Evolutionary conservation across 1,139 yeast genomes (phyloP), one percentile per base, ranked within the genome.

Genomic region (Protomyces arabidopsidicola): DNA sequence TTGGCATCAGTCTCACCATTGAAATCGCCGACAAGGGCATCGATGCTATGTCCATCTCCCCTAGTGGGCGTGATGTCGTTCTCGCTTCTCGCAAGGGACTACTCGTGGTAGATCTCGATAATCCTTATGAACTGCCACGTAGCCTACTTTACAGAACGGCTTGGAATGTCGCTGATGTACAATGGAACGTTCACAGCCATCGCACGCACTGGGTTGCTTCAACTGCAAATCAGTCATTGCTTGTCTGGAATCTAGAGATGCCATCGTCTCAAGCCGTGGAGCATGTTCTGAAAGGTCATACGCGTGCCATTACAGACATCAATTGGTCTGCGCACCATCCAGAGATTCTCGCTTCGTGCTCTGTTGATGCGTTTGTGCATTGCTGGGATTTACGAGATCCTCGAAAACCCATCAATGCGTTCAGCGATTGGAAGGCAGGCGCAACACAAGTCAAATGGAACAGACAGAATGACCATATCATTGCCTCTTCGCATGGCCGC

Each of bases 151-250:
- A 93, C 72, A 80, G 85, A 38, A 91, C 98, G 0, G 86, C 96
- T 0, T 95, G 98, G 98, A 98, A 93, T 74, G 98, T 93, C 1
- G 97, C 98, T 0, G 97, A 93, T 73, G 97, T 91, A 0, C 98
- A 93, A 73, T 93, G 98, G 98, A 89, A 95, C 2, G 97, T 98
- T 0, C 95, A 90, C 72, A 79, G 82, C 10, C 80, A 84, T 0
- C 88, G 88, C 68, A 95, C 96, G 0, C 81, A 87, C 18, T 90
- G 97, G 96, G 90, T 95, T 62, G 87, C 91, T 0, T 88, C 96
- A 0, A 90, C 98, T 3, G 51, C 51, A 1, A 93, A 93, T 73
- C 98, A 93, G 72, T 91, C 93, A 75, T 98, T 97, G 0, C 78
- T 93, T 70, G 84, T 93, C 2, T 93, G 98, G 98, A 95, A 93